Conservation (phyloP, 352 stramenopile genomes). For the Pythium pyrilobum region DNA sequence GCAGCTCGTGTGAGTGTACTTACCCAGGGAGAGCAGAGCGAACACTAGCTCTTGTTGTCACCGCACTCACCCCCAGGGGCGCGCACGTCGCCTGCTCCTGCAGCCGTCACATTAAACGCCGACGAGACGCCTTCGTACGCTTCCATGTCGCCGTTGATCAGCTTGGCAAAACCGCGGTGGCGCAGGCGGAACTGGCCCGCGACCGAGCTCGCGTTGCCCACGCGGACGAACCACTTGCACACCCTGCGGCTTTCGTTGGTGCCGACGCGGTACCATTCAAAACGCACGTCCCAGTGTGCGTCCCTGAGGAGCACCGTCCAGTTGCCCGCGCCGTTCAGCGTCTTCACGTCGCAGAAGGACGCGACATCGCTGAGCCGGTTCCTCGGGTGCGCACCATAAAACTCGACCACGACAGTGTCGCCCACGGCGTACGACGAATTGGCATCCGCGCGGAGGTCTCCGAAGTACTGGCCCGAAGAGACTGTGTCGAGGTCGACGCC, state of each 20-base stretch:
- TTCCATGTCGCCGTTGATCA: too few species aligned
- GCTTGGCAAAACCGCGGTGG: too few species aligned
- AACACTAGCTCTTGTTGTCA: too few species aligned
- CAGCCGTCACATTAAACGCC: too few species aligned
- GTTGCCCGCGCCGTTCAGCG: slow-evolving; percentile 8
- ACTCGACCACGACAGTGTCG: slow-evolving; percentile 27
- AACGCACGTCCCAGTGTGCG: slow-evolving; percentile 48
- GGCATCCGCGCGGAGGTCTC: slow-evolving; percentile 22
- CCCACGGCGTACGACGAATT: slow-evolving; percentile 25
- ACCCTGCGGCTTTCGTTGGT: slow-evolving; percentile 32
- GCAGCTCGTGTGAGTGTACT: too few species aligned
- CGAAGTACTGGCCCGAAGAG: slow-evolving; percentile 18
- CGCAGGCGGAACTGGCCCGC: slow-evolving; percentile 38
- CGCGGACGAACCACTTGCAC: slow-evolving; percentile 42
- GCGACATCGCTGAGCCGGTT: slow-evolving; percentile 30
- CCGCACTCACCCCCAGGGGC: too few species aligned
- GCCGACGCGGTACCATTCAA: slow-evolving; percentile 28
- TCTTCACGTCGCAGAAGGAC: slow-evolving; percentile 54
- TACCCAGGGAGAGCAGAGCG: too few species aligned
- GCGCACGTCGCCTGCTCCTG: too few species aligned
- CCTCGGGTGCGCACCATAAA: slow-evolving; percentile 40
- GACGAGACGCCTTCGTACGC: too few species aligned
- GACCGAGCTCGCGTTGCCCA: slow-evolving; percentile 21
- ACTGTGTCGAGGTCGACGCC: slow-evolving; percentile 32
- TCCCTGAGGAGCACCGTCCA: slow-evolving; percentile 43